phyloP scores from a whole-genome alignment of 1,139 yeast species.

The Meyerozyma sp. region DNA sequence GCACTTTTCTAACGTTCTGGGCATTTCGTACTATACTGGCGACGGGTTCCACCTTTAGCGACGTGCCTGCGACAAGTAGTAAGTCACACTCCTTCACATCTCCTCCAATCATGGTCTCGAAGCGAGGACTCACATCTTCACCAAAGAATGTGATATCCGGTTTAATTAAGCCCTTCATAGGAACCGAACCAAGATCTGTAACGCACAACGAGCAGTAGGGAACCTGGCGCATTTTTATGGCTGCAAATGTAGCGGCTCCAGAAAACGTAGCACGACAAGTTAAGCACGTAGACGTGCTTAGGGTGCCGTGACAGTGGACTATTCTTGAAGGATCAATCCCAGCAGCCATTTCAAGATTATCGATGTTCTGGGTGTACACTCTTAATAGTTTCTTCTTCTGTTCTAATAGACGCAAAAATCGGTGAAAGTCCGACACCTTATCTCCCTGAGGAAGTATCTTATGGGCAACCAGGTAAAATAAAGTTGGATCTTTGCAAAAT shows the following conservation, averaged over 20 bases:
- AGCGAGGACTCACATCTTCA: conserved; percentile 64
- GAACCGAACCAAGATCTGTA: background rate
- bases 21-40: conserved; percentile 54
- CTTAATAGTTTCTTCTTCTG: conserved; percentile 76
- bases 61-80: conserved; percentile 85
- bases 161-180: conserved; percentile 52
- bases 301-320: conserved; percentile 95
- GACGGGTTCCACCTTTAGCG: conserved; percentile 92
- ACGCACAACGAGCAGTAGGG: conserved; percentile 71
- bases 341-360: conserved; percentile 80
- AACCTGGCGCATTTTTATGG: conserved; percentile 54
- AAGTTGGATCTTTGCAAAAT: conserved; percentile 72
- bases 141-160: conserved; percentile 97
- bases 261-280: conserved; percentile 67
- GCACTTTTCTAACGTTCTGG: background rate
- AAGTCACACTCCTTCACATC: conserved; percentile 55
- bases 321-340: conserved; percentile 67
- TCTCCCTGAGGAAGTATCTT: conserved; percentile 78
- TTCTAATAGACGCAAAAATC: conserved; percentile 70
- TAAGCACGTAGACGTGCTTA: conserved; percentile 84
- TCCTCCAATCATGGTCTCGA: conserved; percentile 10
- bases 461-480: conserved; percentile 84
- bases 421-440: conserved; percentile 76
- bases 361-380: conserved; percentile 93
- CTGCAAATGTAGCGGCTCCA: conserved; percentile 62